Evolutionary conservation across 2,329 filamentous ascomycete genomes (phyloP), one percentile per base, ranked within the genome.

Genomic region (Aspergillus aculeatus): DNA sequence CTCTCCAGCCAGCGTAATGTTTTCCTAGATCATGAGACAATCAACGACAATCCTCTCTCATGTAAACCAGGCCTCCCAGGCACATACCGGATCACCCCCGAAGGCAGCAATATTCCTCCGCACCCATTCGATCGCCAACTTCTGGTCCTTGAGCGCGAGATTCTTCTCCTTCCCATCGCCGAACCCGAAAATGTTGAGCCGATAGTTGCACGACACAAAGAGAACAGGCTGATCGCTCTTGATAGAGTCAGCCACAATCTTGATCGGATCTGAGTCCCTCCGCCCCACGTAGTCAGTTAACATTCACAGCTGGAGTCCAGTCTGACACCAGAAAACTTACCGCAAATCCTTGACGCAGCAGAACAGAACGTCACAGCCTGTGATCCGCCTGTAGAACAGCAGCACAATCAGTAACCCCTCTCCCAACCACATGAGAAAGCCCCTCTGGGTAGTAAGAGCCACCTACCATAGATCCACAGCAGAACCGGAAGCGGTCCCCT

Each of bases 151-250:
- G 62, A 69, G 75, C 62, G 73, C 77, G 2, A 79, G 69, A 4
- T 78, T 82, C 53, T 67, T 72, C 21, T 76, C 75, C 2, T 68
- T 69, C 1, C 72, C 75, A 50, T 80, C 74, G 0, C 78, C 78
- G 57, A 82, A 78, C 10, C 76, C 78, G 56, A 83, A 80, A 16
- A 80, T 74, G 49, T 78, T 80, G 11, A 80, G 66, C 9, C 78
- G 71, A 52, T 80, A 80, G 54, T 80, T 78, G 53, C 80, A 73
- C 23, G 73, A 73, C 1, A 82, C 77, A 21, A 77, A 75, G 10
- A 81, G 71, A 2, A 80, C 69, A 0, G 78, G 77, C 41, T 74
- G 73, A 0, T 68, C 69, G 2, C 63, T 11, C 0, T 62, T 62
- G 0, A 75, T 65, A 0, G 79, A 79, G 26, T 77, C 71, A 0